Base-by-base conservation (phyloP, 2,329 filamentous ascomycete genomes). In the Lasiodiplodia gonubiensis region DNA sequence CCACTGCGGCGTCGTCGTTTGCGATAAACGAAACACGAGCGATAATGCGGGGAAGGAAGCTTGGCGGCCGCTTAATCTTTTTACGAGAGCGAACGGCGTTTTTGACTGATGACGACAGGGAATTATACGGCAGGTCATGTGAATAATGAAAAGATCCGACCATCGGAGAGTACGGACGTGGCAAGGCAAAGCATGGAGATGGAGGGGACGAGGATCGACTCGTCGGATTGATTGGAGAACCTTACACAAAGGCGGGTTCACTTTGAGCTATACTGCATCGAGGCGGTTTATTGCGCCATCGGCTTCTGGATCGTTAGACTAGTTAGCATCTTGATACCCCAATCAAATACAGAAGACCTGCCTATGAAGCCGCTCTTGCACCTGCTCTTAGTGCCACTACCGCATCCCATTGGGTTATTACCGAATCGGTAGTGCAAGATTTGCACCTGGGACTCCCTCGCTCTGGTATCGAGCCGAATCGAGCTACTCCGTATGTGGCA, bases 311-410 rank as follows among this genome's bases (percentile, higher is more conserved):
- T 39, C 46, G 21, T 25, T 27, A 8, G 12, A n/a, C 33, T 57
- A 37, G 53, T 57, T 21, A 57, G 53, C 53, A 35, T 21, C 18
- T 33, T 61, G 18, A 49, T 61, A 61, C 25, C 57, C 33, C 23
- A 35, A 35, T 61, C 39, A 49, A 39, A 61, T n/a, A 23, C 2
- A 4, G 12, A 16, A 25, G 21, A 61, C 57, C 57, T 49, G 57
- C 57, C 57, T 61, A 6, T 46, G 10, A 21, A 46, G 18, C 42
- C 3, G 42, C 42, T 46, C 18, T 21, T 8, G 0, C 10, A n/a
- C 42, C 7, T 21, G n/a, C 3, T 3, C 10, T n/a, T 21, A 8
- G 8, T 46, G 18, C 18, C 42, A 21, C 21, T 46, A 10, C 8
- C 1, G 8, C 8, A 10, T 33, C 30, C 10, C 30, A 33, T 33